Evolutionary conservation across 768 basidiomycete genomes (phyloP).

Genomic region (Agrocybe praecox): DNA sequence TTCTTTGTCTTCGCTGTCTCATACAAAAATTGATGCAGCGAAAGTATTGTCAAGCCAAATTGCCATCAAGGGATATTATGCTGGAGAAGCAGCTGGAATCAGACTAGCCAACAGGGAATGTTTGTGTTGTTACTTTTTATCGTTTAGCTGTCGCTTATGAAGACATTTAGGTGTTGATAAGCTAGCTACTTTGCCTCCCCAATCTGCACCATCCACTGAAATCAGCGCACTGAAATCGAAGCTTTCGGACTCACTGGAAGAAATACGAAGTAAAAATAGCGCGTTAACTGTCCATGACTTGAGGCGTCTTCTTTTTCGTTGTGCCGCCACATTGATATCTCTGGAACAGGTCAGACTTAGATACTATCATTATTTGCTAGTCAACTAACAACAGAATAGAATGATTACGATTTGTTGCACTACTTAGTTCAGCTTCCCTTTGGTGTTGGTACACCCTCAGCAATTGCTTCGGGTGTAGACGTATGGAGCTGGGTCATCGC

Average conservation of each 20-base stretch:
- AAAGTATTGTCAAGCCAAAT: conserved; percentile 84
- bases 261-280: conserved; percentile 73
- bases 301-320: conserved; percentile 83
- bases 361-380: not conserved
- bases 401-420: conserved; percentile 83
- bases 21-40: conserved; percentile 79
- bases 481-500: conserved; percentile 97
- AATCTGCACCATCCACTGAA: conserved; percentile 59
- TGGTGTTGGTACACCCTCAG: conserved; percentile 83
- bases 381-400: conserved; percentile 43
- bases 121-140: conserved; percentile 27
- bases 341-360: conserved; percentile 52
- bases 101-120: conserved; percentile 69
- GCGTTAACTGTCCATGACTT: conserved; percentile 81
- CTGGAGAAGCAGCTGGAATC: conserved; percentile 84
- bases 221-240: conserved; percentile 67
- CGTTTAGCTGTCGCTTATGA: not conserved
- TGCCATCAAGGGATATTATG: conserved; percentile 88
- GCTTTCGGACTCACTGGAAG: conserved; percentile 64
- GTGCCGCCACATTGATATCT: conserved; percentile 80
- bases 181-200: conserved; percentile 63
- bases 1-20: conserved; percentile 54
- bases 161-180: conserved; percentile 51
- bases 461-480: conserved; percentile 87
- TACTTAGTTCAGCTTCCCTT: conserved; percentile 89